These are phyloP conservation scores for Silene latifolia DNA, from an alignment of 148 eudicot species.

Conservation along the genomic window DNA sequence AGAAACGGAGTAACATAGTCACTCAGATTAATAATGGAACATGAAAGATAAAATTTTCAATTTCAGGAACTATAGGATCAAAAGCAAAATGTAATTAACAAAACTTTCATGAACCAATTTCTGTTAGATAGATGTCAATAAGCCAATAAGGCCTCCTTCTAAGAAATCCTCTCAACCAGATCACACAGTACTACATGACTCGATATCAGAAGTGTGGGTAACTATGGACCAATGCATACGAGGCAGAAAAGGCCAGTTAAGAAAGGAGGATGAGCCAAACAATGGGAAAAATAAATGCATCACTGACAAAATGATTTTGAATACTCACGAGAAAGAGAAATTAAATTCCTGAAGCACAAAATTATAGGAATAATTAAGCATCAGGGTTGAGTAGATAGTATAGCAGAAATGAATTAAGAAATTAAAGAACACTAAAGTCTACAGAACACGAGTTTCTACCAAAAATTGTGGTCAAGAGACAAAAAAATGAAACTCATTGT, in stretches of 20 bases:
- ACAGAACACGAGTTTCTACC: not conserved
- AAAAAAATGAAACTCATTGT: not conserved
- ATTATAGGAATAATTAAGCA: too few species aligned
- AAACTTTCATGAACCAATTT: not conserved
- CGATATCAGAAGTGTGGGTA: not conserved
- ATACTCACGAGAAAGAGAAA: not conserved
- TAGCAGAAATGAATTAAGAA: not conserved
- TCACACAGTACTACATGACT: not conserved
- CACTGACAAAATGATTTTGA: not conserved
- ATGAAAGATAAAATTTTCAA: not conserved
- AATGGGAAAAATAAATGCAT: not conserved
- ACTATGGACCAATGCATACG: not conserved
- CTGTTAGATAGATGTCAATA: not conserved
- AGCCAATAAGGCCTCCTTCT: not conserved
- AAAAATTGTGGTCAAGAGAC: slow-evolving; percentile 1
- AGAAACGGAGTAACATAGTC: not conserved
- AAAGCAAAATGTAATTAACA: not conserved
- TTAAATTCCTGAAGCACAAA: not conserved
- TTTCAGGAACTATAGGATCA: not conserved
- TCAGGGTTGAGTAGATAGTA: not conserved
- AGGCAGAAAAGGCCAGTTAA: not conserved
- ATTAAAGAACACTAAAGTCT: not conserved
- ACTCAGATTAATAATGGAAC: not conserved
- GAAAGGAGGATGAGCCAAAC: not conserved
- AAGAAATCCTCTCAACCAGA: not conserved